Evolutionary conservation across 169 alveolate species (phyloP), one percentile per base, ranked within the genome.

Genomic region (Cryptosporidium ubiquitum): DNA sequence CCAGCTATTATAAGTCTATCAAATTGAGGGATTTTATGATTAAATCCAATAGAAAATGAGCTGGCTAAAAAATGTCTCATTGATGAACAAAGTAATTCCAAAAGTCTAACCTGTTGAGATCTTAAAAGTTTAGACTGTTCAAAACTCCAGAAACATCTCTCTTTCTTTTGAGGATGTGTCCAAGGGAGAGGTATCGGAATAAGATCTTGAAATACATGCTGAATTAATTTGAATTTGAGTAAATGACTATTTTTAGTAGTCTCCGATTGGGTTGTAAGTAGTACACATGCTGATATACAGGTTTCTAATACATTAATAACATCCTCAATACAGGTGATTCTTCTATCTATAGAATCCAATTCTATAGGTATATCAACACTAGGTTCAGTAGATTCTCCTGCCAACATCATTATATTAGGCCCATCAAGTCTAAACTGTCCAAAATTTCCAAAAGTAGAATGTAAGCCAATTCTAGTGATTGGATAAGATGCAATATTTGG

Each of bases 401-500:
- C 95, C 51, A 92, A 86, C 70, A 91, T 86, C 89, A 91, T 92
- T 20, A 92, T 94, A 57, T 92, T 92, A 26, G 93, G 91, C 5
- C 95, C 95, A 66, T 92, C 95, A n/a, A 92, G 84, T 69, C 95
- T 91, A 91, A 92, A 92, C 70, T 91, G 91, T 14, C 95, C 95
- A 47, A 86, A 92, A 66, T 92, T 91, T 16, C 37, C 85, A 57
- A 92, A 92, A 49, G 86, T 94, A 37, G 84, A 75, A 75, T 92
- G 74, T 16, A 92, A 40, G 6, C 70, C 55, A 47, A 49, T 66
- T 16, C 58, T 84, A 23, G 68, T 57, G 14, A 52, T 75, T 20
- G 70, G 85, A 37, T 23, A 35, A 42, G 91, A 52, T 31, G 92
- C 91, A 44, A 92, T 20, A 39, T 33, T 31, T 74, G 91, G 57